Conservation (phyloP, 495 filamentous ascomycete genomes). For the Aspergillus cavernicola region DNA sequence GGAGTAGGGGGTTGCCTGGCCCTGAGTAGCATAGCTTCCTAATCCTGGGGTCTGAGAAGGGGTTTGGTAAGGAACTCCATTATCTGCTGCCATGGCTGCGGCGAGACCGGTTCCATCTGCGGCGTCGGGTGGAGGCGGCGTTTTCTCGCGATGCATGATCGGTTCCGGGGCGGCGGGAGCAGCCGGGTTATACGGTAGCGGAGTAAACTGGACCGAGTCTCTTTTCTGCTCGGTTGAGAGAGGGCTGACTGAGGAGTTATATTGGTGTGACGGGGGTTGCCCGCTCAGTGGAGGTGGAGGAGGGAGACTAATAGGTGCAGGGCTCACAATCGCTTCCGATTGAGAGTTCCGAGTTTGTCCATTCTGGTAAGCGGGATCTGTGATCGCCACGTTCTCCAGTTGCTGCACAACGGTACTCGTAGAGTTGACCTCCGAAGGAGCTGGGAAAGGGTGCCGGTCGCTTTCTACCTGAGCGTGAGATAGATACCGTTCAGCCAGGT, state of each 20-base stretch:
- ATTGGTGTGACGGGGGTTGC: constrained; percentile 31
- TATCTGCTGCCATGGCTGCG: constrained; percentile 64
- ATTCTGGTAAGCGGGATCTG: constrained; percentile 56
- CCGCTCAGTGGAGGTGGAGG: constrained; percentile 41
- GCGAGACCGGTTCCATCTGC: constrained; percentile 66
- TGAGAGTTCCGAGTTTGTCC: constrained; percentile 49
- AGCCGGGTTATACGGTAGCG: constrained; percentile 88
- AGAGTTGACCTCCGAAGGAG: constrained; percentile 51
- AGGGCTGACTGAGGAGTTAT: constrained; percentile 24
- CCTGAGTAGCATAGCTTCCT: constrained; percentile 19
- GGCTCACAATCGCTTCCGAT: constrained; percentile 26
- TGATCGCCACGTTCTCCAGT: constrained; percentile 76
- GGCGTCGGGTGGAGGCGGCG: constrained; percentile 75
- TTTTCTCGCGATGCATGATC: constrained; percentile 83
- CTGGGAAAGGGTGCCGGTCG: constrained; percentile 41
- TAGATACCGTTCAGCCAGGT: constrained; percentile 57
- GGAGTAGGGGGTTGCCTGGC: constrained; percentile 27
- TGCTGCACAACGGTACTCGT: constrained; percentile 83
- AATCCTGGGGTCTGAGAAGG: constrained; percentile 32
- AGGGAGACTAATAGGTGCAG: constrained; percentile 35
- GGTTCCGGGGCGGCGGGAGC: constrained; percentile 82
- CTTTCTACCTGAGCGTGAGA: constrained; percentile 54
- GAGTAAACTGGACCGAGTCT: constrained; percentile 52
- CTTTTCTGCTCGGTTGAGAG: constrained; percentile 30
- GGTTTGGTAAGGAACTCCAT: constrained; percentile 36